phyloP scores from a whole-genome alignment of 2,329 filamentous ascomycete species.

The Penicillium concentricum region DNA sequence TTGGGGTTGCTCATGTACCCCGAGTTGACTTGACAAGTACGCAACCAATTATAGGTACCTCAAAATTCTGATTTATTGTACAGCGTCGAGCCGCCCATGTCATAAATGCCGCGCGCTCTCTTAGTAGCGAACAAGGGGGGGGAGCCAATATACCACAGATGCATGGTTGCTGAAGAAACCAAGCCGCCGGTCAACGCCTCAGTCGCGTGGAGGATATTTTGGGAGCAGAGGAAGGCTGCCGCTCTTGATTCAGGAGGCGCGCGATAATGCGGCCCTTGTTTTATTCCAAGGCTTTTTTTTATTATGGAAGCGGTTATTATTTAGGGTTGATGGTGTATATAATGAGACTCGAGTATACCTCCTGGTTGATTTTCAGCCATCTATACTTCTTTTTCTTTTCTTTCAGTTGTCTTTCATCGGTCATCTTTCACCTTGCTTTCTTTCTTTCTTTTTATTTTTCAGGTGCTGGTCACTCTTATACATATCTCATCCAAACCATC shows the following conservation, averaged over 20 bases:
- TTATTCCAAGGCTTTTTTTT: not conserved
- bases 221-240: not conserved
- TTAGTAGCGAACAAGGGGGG: not conserved
- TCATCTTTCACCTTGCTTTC: not conserved
- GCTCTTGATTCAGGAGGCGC: slow-evolving; percentile 14
- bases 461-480: slow-evolving; percentile 3
- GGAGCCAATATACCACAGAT: not conserved
- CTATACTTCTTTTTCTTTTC: not conserved
- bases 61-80: not conserved
- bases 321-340: not conserved
- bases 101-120: slow-evolving; percentile 9
- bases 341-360: not conserved
- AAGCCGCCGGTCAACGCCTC: slow-evolving; percentile 4
- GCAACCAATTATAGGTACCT: not conserved
- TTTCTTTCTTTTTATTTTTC: not conserved
- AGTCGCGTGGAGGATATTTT: not conserved
- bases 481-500: not conserved
- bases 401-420: not conserved
- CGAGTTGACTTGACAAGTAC: not conserved
- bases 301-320: slow-evolving; percentile 4
- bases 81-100: not conserved
- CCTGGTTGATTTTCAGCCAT: not conserved
- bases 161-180: slow-evolving; percentile 11
- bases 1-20: not conserved
- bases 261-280: slow-evolving; percentile 9